Conservation (phyloP, 2,329 filamentous ascomycete genomes). For the Fusarium sambucinum region DNA sequence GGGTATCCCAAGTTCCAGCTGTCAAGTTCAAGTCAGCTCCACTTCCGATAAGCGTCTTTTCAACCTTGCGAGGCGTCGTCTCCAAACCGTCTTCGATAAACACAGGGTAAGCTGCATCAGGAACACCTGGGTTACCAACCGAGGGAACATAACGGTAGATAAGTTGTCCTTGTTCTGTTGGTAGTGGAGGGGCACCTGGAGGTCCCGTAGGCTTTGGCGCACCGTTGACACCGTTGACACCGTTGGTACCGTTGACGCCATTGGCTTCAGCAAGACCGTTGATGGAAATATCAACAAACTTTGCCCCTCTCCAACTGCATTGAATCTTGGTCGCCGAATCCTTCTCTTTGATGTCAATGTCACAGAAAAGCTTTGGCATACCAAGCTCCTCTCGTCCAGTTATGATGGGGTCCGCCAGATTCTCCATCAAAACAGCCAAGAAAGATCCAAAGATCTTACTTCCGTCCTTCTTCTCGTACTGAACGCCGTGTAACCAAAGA, state of each 20-base stretch:
- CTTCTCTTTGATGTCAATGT: conserved; percentile 56
- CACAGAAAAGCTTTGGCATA: conserved; percentile 69
- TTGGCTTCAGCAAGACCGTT: neutral
- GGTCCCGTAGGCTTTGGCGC: neutral
- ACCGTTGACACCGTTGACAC: neutral
- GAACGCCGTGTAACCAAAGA: conserved; percentile 72
- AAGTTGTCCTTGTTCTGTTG: conserved; percentile 36
- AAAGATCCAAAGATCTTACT: conserved; percentile 63
- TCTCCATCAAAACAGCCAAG: conserved; percentile 69
- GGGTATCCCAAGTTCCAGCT: conserved; percentile 15
- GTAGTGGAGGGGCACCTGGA: neutral
- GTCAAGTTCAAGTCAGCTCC: conserved; percentile 1
- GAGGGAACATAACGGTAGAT: conserved; percentile 25
- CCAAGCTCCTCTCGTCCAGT: conserved; percentile 71
- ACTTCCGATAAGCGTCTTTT: neutral
- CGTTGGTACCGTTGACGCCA: neutral
- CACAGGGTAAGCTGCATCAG: conserved; percentile 14
- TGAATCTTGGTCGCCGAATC: neutral
- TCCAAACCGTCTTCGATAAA: conserved; percentile 9
- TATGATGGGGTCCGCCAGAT: conserved; percentile 69
- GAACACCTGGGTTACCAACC: conserved; percentile 8
- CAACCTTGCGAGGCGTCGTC: conserved; percentile 14
- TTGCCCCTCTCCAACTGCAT: conserved; percentile 30
- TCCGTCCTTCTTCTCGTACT: conserved; percentile 66
- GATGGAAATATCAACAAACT: conserved; percentile 21